Conservation (phyloP, 1,139 yeast species). For the Pneumocystis oryctolagi region DNA sequence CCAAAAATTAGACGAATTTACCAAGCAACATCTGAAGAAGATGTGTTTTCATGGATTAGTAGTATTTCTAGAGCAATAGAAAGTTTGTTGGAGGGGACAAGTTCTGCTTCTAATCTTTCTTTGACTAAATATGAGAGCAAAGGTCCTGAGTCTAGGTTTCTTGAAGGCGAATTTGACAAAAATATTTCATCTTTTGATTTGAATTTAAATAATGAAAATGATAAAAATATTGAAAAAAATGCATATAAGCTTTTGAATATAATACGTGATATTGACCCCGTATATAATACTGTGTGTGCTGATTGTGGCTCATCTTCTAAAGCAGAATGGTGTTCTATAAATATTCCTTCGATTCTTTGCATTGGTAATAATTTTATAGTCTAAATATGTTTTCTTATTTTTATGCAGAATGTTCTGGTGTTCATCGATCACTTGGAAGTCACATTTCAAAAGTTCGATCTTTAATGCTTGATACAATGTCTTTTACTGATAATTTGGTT, state of each 20-base stretch:
- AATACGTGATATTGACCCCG: slow-evolving; percentile 36
- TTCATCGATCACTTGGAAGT: slow-evolving; percentile 62
- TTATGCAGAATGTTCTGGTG: slow-evolving; percentile 46
- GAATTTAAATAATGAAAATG: not conserved
- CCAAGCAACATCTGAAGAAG: slow-evolving; percentile 61
- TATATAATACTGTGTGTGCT: slow-evolving; percentile 49
- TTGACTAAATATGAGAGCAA: not conserved
- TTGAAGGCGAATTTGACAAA: not conserved
- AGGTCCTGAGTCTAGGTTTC: not conserved
- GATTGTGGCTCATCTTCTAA: slow-evolving; percentile 53
- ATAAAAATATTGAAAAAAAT: not conserved
- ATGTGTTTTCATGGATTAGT: slow-evolving; percentile 55
- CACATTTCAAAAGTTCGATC: slow-evolving; percentile 67
- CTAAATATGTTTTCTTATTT: not conserved
- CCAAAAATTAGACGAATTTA: slow-evolving; percentile 58
- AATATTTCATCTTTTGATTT: not conserved
- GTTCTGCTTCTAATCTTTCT: slow-evolving; percentile 6
- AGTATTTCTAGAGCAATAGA: slow-evolving; percentile 32
- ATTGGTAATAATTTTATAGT: slow-evolving; percentile 22
- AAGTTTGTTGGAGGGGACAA: slow-evolving; percentile 20
- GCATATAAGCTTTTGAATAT: slow-evolving; percentile 21
- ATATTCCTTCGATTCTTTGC: slow-evolving; percentile 57
- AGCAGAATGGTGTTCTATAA: slow-evolving; percentile 84
- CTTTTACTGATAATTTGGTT: slow-evolving; percentile 52
- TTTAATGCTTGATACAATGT: slow-evolving; percentile 52